Conservation (phyloP, 768 basidiomycete genomes). For the Lentinula guzmanii region DNA sequence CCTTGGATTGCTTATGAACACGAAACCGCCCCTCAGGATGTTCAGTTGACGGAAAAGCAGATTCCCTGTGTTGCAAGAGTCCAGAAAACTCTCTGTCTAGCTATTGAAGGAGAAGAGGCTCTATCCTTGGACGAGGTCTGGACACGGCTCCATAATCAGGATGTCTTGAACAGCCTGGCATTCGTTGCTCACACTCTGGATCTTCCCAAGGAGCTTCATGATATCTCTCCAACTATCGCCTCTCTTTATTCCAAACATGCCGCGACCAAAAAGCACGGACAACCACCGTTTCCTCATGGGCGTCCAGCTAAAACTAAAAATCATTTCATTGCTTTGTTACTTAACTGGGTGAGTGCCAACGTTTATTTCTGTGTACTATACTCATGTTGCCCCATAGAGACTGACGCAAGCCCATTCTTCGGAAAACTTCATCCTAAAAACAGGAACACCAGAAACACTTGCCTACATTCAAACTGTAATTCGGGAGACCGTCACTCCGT, state of each 20-base stretch:
- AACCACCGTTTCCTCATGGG: neutral
- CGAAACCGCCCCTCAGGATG: neutral
- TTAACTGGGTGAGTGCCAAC: neutral
- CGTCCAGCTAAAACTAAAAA: neutral
- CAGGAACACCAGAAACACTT: conserved; percentile 4
- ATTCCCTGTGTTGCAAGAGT: neutral
- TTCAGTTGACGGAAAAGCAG: neutral
- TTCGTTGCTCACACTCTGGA: neutral
- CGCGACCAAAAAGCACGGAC: neutral
- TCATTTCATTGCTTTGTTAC: conserved; percentile 3
- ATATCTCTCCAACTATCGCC: neutral
- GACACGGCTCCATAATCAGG: neutral
- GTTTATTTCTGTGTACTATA: neutral
- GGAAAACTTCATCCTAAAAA: neutral
- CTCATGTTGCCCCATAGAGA: neutral
- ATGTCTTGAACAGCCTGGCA: neutral
- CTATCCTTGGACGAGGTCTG: neutral
- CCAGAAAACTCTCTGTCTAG: neutral
- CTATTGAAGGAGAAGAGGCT: neutral
- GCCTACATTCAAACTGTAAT: conserved; percentile 18
- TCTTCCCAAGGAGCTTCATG: neutral
- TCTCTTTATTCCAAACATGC: neutral
- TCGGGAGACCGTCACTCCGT: conserved; percentile 14
- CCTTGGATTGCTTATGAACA: neutral
- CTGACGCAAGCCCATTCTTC: neutral